Percentiles rank a stretch among this genome's conserved stretches.
phyloP scores from a whole-genome alignment of 108 stramenopile species.

The Seminavis robusta region DNA sequence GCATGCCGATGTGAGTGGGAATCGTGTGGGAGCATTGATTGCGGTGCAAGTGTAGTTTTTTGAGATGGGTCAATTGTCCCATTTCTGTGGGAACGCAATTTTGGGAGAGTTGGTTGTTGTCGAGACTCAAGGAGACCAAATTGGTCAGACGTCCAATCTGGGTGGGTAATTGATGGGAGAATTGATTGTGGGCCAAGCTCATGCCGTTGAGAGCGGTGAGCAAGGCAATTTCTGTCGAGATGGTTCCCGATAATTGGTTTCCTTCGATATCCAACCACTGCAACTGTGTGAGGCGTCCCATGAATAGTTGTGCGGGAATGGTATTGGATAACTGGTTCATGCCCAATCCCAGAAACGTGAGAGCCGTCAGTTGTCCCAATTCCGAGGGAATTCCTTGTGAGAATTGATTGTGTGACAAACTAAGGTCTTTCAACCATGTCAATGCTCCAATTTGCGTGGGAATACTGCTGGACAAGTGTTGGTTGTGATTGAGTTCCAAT shows the following conservation, averaged over 20 bases:
- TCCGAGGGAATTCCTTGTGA: constrained; percentile 22
- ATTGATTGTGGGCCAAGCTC: too few species aligned
- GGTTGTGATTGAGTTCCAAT: too few species aligned
- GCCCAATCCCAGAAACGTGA: too few species aligned
- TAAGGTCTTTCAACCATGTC: constrained; percentile 8
- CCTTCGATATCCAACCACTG: too few species aligned
- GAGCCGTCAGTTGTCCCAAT: constrained; percentile 11
- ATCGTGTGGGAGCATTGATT: constrained; percentile 32
- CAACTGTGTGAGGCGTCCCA: too few species aligned
- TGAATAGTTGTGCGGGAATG: too few species aligned
- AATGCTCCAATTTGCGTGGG: constrained; percentile 31
- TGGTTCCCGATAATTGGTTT: constrained; percentile 15
- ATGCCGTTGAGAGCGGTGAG: too few species aligned
- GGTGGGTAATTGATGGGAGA: too few species aligned
- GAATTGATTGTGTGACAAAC: constrained; percentile 16
- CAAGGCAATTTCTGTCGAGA: too few species aligned
- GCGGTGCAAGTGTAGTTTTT: background rate
- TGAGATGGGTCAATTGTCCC: constrained; percentile 12
- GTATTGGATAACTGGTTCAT: too few species aligned
- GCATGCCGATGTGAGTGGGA: constrained; percentile 27
- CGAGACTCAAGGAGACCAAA: too few species aligned
- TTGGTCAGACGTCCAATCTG: too few species aligned
- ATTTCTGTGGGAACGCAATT: constrained; percentile 22
- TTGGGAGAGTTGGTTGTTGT: constrained; percentile 21
- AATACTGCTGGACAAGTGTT: constrained; percentile 30